A percentile compares a stretch with the other conserved stretches of the same genome.
Evolutionary conservation across 2,329 filamentous ascomycete species (phyloP).

Genomic region (Phaeosphaeriaceae sp.): DNA sequence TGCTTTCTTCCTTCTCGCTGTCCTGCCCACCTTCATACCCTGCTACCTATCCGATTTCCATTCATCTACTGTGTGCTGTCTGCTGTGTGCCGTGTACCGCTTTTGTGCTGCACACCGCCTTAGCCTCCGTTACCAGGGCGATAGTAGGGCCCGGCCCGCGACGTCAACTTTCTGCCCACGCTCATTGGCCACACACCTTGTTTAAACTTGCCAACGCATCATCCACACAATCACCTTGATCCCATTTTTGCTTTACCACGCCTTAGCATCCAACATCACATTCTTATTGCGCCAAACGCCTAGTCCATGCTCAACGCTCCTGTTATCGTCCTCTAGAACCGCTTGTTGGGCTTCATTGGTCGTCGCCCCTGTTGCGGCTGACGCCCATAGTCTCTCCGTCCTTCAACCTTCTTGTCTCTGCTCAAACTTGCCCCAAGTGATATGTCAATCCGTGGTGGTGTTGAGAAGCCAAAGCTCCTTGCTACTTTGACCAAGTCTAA

Average conservation of each 20-base stretch:
- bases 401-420: constrained; percentile 69
- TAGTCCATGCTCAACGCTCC: constrained; percentile 7
- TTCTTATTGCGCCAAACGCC: constrained; percentile 21
- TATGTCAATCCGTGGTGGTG: constrained; percentile 80
- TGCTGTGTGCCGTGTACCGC: no score
- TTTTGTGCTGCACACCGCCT: no score
- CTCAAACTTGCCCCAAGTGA: constrained; percentile 77
- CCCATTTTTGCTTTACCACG: neutral
- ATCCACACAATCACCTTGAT: constrained; percentile 17
- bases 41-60: neutral
- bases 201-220: constrained; percentile 38
- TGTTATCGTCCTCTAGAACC: constrained; percentile 16
- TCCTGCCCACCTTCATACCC: no score
- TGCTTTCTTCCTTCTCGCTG: no score
- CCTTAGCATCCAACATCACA: neutral
- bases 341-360: constrained; percentile 57
- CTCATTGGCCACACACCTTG: constrained; percentile 18
- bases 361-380: constrained; percentile 69
- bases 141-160: constrained; percentile 14
- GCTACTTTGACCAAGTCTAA: constrained; percentile 83
- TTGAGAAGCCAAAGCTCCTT: constrained; percentile 80
- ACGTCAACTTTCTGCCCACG: constrained; percentile 2
- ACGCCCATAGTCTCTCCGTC: constrained; percentile 75
- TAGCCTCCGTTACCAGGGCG: constrained; percentile 23
- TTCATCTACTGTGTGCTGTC: neutral